Evolutionary conservation across 2,329 filamentous ascomycete genomes (phyloP).

Genomic region (Talaromyces sp.): DNA sequence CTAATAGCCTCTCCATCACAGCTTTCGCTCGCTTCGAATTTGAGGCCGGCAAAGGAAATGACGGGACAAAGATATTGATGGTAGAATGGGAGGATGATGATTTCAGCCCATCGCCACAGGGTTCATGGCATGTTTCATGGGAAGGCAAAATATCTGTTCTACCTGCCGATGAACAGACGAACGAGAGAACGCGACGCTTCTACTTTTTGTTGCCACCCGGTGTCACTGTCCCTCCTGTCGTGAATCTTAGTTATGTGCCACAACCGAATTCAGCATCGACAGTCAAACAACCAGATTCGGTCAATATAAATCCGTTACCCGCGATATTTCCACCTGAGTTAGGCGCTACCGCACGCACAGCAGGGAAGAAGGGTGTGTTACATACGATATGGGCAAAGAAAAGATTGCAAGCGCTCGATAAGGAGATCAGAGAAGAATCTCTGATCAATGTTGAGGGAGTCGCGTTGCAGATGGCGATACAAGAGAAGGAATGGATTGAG

Average conservation of each 20-base stretch:
- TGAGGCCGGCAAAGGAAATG: slow-evolving; percentile 69
- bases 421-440: slow-evolving; percentile 72
- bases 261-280: slow-evolving; percentile 40
- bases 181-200: slow-evolving; percentile 58
- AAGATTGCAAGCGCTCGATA: slow-evolving; percentile 68
- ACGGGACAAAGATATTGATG: slow-evolving; percentile 89
- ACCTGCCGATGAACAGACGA: slow-evolving; percentile 59
- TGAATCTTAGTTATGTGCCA: slow-evolving; percentile 60
- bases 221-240: slow-evolving; percentile 65
- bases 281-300: slow-evolving; percentile 43
- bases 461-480: slow-evolving; percentile 75
- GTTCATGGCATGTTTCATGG: slow-evolving; percentile 78
- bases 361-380: slow-evolving; percentile 74
- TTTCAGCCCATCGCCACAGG: slow-evolving; percentile 44
- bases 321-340: slow-evolving; percentile 80
- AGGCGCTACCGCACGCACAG: slow-evolving; percentile 61
- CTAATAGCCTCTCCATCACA: slow-evolving; percentile 41
- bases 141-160: slow-evolving; percentile 73
- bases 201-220: slow-evolving; percentile 79
- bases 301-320: slow-evolving; percentile 73
- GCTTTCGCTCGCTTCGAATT: slow-evolving; percentile 86
- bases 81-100: slow-evolving; percentile 78
- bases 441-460: slow-evolving; percentile 74
- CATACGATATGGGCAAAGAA: slow-evolving; percentile 91
- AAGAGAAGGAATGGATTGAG: slow-evolving; percentile 83